These are phyloP conservation scores for Pseudocercospora fijiensis DNA, from an alignment of 2,329 filamentous ascomycete genomes.

Conservation along the genomic window DNA sequence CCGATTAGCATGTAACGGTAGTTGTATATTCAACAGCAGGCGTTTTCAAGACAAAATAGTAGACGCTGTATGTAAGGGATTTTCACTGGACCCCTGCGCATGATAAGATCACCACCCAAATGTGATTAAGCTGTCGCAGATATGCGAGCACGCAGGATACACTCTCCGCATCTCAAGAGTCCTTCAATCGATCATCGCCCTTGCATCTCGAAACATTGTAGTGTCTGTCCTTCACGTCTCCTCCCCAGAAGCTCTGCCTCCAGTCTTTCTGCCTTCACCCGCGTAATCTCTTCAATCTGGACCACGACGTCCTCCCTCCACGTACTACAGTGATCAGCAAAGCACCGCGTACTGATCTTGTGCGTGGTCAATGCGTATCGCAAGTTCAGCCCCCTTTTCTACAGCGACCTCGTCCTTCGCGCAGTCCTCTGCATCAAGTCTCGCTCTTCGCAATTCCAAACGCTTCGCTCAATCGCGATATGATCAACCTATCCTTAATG, in stretches of 20 bases:
- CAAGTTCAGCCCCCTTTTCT: neutral
- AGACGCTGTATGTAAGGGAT: slow-evolving; percentile 24
- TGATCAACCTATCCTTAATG: no score
- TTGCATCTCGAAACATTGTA: no score
- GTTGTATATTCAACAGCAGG: slow-evolving; percentile 30
- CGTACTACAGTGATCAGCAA: neutral
- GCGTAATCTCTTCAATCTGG: neutral
- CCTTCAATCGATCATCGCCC: no score
- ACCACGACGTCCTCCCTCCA: no score
- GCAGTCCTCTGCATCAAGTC: no score
- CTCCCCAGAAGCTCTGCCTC: neutral
- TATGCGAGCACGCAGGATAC: neutral
- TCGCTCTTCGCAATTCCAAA: no score
- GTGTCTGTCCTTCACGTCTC: no score
- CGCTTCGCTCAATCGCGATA: neutral
- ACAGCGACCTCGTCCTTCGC: no score
- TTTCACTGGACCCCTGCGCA: neutral
- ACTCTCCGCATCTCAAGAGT: neutral
- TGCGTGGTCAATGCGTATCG: neutral
- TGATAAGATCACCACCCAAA: no score
- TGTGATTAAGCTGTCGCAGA: neutral
- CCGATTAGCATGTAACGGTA: slow-evolving; percentile 27
- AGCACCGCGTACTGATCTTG: neutral
- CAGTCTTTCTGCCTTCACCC: neutral
- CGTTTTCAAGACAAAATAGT: slow-evolving; percentile 20